Conservation (phyloP, 2,329 filamentous ascomycete species). For the Polychaeton citri region DNA sequence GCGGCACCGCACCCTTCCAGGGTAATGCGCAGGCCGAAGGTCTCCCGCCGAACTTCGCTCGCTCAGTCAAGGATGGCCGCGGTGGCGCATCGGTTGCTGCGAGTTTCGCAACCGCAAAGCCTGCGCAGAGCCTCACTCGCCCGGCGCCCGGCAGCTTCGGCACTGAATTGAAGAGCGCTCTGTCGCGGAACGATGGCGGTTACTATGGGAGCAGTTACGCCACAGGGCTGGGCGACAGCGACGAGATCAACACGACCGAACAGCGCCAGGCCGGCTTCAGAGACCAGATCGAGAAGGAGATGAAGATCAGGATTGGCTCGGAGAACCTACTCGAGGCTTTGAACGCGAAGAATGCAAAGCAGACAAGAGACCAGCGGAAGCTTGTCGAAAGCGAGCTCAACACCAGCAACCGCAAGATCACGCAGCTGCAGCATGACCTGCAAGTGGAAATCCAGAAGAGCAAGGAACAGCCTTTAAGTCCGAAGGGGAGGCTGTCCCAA, state of each 20-base stretch:
- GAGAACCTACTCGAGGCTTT: conserved; percentile 96
- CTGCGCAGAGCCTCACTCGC: conserved; percentile 45
- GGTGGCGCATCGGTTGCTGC: conserved; percentile 37
- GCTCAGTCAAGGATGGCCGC: conserved; percentile 37
- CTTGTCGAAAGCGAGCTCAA: conserved; percentile 70
- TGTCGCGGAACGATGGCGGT: conserved; percentile 47
- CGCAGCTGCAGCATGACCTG: conserved; percentile 44
- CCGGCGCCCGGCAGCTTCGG: conserved; percentile 72
- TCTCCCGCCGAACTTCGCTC: conserved; percentile 23
- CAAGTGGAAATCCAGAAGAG: conserved; percentile 47
- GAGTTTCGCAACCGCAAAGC: conserved; percentile 42
- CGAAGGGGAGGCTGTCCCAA: conserved; percentile 39
- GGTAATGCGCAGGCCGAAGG: conserved; percentile 2
- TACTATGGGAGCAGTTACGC: conserved; percentile 40
- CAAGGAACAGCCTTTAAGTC: conserved; percentile 38
- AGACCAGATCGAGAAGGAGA: conserved; percentile 82
- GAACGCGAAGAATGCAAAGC: conserved; percentile 88
- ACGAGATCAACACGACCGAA: conserved; percentile 44
- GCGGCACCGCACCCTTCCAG: conserved; percentile 13
- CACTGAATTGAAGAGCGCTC: conserved; percentile 65
- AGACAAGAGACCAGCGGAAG: conserved; percentile 56
- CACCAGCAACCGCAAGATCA: conserved; percentile 64
- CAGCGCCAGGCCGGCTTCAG: conserved; percentile 62
- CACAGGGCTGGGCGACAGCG: conserved; percentile 45
- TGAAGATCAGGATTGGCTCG: conserved; percentile 95